A percentile compares a stretch with the other conserved stretches of the same genome.
Conservation (phyloP, 495 filamentous ascomycete species). For the Sporormia fimetaria region DNA sequence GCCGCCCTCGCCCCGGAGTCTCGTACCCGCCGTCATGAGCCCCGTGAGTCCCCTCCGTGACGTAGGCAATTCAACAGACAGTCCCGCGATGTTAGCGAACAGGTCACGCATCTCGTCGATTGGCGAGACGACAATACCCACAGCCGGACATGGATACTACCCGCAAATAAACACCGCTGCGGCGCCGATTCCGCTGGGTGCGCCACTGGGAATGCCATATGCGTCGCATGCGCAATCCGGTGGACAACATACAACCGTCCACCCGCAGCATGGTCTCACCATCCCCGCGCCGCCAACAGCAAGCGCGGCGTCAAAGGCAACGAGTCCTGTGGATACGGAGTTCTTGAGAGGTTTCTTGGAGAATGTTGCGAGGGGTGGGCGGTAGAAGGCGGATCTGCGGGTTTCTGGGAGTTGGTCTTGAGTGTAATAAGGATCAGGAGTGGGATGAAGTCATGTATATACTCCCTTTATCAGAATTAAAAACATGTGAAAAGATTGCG, state of each 20-base stretch:
- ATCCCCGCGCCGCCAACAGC: too few species aligned
- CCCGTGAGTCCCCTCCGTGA: slow-evolving; percentile 41
- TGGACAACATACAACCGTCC: slow-evolving; percentile 37
- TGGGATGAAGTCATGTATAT: too few species aligned
- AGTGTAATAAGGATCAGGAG: too few species aligned
- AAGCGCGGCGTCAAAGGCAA: slow-evolving; percentile 28
- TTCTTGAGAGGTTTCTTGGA: slow-evolving; percentile 71
- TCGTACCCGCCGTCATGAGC: slow-evolving; percentile 22
- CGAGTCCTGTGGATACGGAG: slow-evolving; percentile 59
- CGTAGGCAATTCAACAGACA: slow-evolving; percentile 25
- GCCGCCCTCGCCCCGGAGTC: slow-evolving; percentile 26
- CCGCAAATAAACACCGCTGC: background rate
- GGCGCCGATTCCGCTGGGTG: slow-evolving; percentile 17
- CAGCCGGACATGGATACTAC: slow-evolving; percentile 1
- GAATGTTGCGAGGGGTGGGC: slow-evolving; percentile 36
- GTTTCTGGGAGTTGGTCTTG: too few species aligned
- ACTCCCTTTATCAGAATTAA: too few species aligned
- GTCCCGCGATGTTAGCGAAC: slow-evolving; percentile 34
- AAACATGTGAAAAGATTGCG: too few species aligned
- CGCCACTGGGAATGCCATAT: slow-evolving; percentile 13
- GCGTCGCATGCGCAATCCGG: slow-evolving; percentile 27
- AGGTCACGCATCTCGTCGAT: slow-evolving; percentile 36
- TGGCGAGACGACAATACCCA: slow-evolving; percentile 24
- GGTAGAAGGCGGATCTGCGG: too few species aligned
- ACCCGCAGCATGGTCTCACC: background rate